Base-by-base conservation (phyloP, 345 rosid genomes). In the Cardiospermum halicacabum region DNA sequence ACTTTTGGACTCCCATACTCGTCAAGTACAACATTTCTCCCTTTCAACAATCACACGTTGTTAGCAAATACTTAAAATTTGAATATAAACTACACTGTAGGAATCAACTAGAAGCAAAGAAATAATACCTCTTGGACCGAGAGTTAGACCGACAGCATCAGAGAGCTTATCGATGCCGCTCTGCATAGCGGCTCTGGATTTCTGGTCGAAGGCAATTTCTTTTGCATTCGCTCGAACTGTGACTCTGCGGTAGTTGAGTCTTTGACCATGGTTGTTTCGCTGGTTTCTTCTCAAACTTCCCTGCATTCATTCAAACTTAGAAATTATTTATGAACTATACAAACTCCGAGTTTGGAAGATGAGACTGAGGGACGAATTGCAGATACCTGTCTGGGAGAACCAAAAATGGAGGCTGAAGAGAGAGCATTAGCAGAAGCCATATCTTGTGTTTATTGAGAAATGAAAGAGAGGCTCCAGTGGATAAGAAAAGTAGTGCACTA, bases 1-100 rank as follows among this genome's bases (percentile, higher is more conserved):
- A 91, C 96, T 71, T 91, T 89, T 0, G 97, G 99, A 61, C 85
- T 94, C 28, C 99, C 99, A 82, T 69, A 94, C 65, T 94, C 99
- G 76, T 91, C 99, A 72, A 94, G 64, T 51, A 94, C 97, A 56
- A 94, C 99, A 70, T 91, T 94, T 63, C 97, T 89, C 74, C 99
- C 97, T 91, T 47, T 40, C 59, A 78, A 18, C 37, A n/a, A 18
- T 25, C 4, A 11, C 31, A 27, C n/a, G n/a, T n/a, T n/a, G n/a
- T n/a, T n/a, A n/a, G n/a, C n/a, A n/a, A n/a, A n/a, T n/a, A n/a
- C n/a, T n/a, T n/a, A n/a, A n/a, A n/a, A n/a, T n/a, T n/a, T n/a
- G n/a, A n/a, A n/a, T n/a, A n/a, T n/a, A n/a, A n/a, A n/a, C n/a
- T n/a, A n/a, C n/a, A n/a, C n/a, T n/a, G n/a, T n/a, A n/a, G n/a